Base-by-base conservation (phyloP, 2,329 filamentous ascomycete species). In the Diaporthe vexans region DNA sequence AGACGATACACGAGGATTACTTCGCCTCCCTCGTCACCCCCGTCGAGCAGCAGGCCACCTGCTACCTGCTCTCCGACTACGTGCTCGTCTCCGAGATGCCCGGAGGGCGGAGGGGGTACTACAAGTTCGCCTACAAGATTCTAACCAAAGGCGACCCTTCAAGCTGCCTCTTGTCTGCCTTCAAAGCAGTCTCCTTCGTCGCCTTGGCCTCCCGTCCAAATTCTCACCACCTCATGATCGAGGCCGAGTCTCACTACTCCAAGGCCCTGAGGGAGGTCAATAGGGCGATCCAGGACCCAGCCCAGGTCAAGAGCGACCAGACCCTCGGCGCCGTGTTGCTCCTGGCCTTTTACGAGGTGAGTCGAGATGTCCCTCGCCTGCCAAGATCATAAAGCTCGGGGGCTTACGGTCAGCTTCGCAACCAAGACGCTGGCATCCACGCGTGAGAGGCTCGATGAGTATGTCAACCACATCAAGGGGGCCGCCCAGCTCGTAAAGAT, bases 21-120 rank as follows among this genome's bases (percentile, higher is more conserved):
- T 52, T 65, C 52, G 29, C 71, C 72, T 67, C 58, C 4, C 58
- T 72, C 15, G 46, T 43, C 57, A 78, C 77, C 17, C 76, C 78
- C 3, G 72, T 78, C 19, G 77, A 78, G 19, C 74, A 79, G 46
- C 78, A 78, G 48, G 78, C 78, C 0, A 76, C 77, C 13, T 78
- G 77, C 29, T 78, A 72, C 71, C 77, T 79, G 24, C 73, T 79
- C 17, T 76, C 78, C 6, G 77, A 79, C 59, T 79, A 76, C 24
- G 77, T 79, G 11, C 71, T 72, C 10, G 48, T 70, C 37, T 71
- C 72, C 8, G 37, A 65, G 21, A 61, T 59, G 72, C 52, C 46
- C 13, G 61, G 40, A 8, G 72, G 65, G 21, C 65, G 57, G 26
- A 59, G 72, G 48, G 52, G 65, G 17, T 54, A 70, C 24, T 69